Conservation (phyloP, 1,284 basidiomycete species). For the Hemileia vastatrix region DNA sequence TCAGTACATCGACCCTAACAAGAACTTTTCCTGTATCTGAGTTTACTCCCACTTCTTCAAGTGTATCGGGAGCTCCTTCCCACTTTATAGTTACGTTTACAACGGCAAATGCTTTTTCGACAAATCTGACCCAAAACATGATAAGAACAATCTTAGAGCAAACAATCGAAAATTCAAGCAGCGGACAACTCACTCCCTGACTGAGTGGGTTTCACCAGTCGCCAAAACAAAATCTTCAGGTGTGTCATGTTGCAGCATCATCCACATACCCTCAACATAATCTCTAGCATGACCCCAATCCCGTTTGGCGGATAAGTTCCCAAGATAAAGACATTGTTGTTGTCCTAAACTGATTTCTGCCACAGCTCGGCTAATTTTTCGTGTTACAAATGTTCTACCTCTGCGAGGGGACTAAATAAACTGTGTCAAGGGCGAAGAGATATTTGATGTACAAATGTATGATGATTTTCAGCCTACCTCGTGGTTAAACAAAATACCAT, state of each 20-base stretch:
- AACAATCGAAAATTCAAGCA: background rate
- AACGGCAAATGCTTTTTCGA: slow-evolving; percentile 66
- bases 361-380: slow-evolving; percentile 79
- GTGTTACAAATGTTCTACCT: slow-evolving; percentile 82
- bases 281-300: slow-evolving; percentile 86
- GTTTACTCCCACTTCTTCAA: slow-evolving; percentile 65
- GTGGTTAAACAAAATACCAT: slow-evolving; percentile 86
- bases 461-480: slow-evolving; percentile 49
- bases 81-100: slow-evolving; percentile 64
- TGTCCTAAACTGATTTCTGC: slow-evolving; percentile 78
- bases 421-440: background rate
- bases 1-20: slow-evolving; percentile 63
- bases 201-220: slow-evolving; percentile 80
- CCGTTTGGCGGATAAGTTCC: slow-evolving; percentile 78
- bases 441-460: background rate
- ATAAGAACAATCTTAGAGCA: background rate
- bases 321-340: slow-evolving; percentile 74
- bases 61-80: slow-evolving; percentile 55
- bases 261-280: slow-evolving; percentile 90
- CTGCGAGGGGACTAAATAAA: slow-evolving; percentile 59
- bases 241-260: slow-evolving; percentile 70
- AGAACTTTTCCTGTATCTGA: slow-evolving; percentile 57
- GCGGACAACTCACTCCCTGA: slow-evolving; percentile 58
- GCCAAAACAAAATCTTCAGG: slow-evolving; percentile 83
- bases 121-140: slow-evolving; percentile 48